Base-by-base conservation (phyloP, 441 rosid genomes). In the Euphorbia celastroides region DNA sequence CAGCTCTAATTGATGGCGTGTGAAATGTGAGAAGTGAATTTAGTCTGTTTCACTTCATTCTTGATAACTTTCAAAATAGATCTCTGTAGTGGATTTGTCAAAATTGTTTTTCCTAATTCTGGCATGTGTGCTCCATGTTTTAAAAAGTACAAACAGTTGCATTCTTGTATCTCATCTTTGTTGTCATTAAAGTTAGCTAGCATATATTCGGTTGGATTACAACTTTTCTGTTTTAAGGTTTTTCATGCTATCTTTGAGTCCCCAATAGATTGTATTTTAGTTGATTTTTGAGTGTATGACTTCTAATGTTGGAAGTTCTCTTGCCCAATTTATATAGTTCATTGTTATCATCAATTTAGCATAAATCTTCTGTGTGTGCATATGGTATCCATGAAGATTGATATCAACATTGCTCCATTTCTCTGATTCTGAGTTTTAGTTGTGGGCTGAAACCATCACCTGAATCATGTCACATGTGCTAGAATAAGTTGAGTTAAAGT, bases 121-220 rank as follows among this genome's bases (percentile, higher is more conserved):
- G 41, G 50, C 41, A 0, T 58, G 54, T 0, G 30, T 55, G 52
- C 56, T 66, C 25, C n/a, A n/a, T 23, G 54, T 50, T 36, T 50
- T 46, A 13, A 9, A 48, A 57, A 28, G 34, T 60, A 31, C 13
- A 13, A 34, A 12, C n/a, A 60, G 17, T 1, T 44, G 11, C 20
- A 42, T 19, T 30, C 19, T 70, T 26, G 28, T 57, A 27, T 25
- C n/a, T 64, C 57, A 32, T 22, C 32, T 48, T 64, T 57, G 44
- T 25, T n/a, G 27, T 46, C 22, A 17, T 17, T 28, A 38, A 19
- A 13, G 25, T 30, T 20, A 25, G 50, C 50, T 12, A 41, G 2
- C 34, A 7, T 41, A n/a, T n/a, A n/a, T n/a, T 50, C 4, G 2
- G 55, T 52, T 52, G 57, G 27, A 52, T 52, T 20, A 52, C 23